A percentile compares a stretch with the other conserved stretches of the same genome.
These are phyloP conservation scores for Pythium pyrilobum DNA, from an alignment of 352 stramenopile genomes.

Conservation along the genomic window DNA sequence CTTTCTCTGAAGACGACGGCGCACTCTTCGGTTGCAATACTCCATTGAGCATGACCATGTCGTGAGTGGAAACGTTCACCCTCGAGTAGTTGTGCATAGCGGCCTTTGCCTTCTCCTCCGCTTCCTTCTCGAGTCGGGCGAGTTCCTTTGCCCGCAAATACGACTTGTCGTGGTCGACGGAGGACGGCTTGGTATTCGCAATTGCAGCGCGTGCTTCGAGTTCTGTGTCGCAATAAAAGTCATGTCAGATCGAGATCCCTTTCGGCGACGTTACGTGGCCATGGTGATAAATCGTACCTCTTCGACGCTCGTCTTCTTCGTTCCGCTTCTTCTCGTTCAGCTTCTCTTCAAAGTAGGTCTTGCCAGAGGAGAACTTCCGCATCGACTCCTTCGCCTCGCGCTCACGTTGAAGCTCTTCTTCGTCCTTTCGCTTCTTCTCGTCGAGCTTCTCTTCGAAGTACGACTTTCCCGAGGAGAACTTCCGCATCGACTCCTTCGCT, in stretches of 20 bases:
- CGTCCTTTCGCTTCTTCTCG: constrained; percentile 50
- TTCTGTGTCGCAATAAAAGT: too few relatives aligned
- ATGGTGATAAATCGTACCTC: constrained; percentile 8
- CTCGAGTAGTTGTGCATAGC: constrained; percentile 50
- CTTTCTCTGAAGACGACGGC: constrained; percentile 4
- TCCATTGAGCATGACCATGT: constrained; percentile 64
- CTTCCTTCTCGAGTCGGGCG: constrained; percentile 40
- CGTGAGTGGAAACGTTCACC: constrained; percentile 42
- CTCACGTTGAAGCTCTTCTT: constrained; percentile 23
- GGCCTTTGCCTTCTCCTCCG: constrained; percentile 52
- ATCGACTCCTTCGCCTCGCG: constrained; percentile 25
- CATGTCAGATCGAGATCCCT: too few relatives aligned
- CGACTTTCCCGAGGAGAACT: constrained; percentile 39
- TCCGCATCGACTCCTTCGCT: constrained; percentile 24
- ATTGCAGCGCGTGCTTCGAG: constrained; percentile 16
- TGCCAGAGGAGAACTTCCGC: constrained; percentile 29
- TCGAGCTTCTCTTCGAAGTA: constrained; percentile 57
- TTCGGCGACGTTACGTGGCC: too few relatives aligned
- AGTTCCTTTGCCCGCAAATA: constrained; percentile 53
- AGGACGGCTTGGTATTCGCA: constrained; percentile 46
- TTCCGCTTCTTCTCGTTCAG: constrained; percentile 50
- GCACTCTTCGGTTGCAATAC: constrained; percentile 37
- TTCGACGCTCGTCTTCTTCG: constrained; percentile 40
- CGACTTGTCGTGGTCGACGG: constrained; percentile 39
- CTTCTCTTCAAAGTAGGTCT: constrained; percentile 57